Evolutionary conservation across 805 yeast genomes (phyloP).

Genomic region (Wilhelminamyces savonicus): DNA sequence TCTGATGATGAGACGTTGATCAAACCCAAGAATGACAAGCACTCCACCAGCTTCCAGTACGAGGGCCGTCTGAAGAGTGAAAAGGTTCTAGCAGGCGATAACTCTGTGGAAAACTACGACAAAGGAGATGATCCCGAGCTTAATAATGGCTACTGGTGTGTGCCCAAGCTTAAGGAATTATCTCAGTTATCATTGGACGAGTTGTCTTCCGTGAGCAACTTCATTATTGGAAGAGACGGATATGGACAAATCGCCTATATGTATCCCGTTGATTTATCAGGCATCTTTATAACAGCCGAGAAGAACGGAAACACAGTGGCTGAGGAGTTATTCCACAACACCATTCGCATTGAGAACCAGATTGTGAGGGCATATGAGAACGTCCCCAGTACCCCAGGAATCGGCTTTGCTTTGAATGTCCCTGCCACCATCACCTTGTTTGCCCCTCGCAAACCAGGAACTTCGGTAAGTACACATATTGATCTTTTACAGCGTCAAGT

Average conservation of each 20-base stretch:
- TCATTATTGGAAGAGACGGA: slow-evolving; percentile 62
- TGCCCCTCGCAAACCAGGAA: slow-evolving; percentile 38
- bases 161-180: slow-evolving; percentile 54
- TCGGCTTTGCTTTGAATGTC: slow-evolving; percentile 67
- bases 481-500: slow-evolving; percentile 43
- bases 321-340: slow-evolving; percentile 31
- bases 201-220: slow-evolving; percentile 51
- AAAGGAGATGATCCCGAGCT: neutral
- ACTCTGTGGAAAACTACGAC: neutral
- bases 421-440: slow-evolving; percentile 68
- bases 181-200: slow-evolving; percentile 37
- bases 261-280: slow-evolving; percentile 63
- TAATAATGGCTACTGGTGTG: slow-evolving; percentile 59
- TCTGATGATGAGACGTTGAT: slow-evolving; percentile 14
- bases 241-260: slow-evolving; percentile 63
- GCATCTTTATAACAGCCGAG: slow-evolving; percentile 36
- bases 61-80: neutral
- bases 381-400: slow-evolving; percentile 45
- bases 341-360: slow-evolving; percentile 37
- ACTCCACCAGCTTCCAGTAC: neutral
- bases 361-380: slow-evolving; percentile 61
- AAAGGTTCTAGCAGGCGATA: neutral
- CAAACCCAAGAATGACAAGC: slow-evolving; percentile 1
- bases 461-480: slow-evolving; percentile 42
- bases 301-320: slow-evolving; percentile 30